Conservation (phyloP, 352 stramenopile genomes). For the Globisporangium solare region DNA sequence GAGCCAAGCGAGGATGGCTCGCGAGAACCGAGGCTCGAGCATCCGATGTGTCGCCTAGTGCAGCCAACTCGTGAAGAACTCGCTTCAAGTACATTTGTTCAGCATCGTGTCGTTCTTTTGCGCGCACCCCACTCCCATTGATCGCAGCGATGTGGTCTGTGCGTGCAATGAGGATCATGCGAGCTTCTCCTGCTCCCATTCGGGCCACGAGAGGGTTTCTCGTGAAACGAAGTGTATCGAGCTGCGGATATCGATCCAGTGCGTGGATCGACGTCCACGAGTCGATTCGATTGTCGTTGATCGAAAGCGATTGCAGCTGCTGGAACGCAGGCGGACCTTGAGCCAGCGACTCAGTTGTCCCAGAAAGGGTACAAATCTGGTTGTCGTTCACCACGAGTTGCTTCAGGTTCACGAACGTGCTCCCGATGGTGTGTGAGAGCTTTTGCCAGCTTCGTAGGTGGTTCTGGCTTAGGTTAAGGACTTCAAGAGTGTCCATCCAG, state of each 20-base stretch:
- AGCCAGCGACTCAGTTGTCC: not conserved
- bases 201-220: constrained; percentile 59
- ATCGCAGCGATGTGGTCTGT: constrained; percentile 42
- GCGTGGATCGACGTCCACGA: constrained; percentile 75
- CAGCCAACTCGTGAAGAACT: constrained; percentile 64
- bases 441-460: constrained; percentile 38
- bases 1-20: constrained; percentile 40
- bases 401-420: constrained; percentile 33
- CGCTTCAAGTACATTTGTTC: constrained; percentile 84
- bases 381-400: constrained; percentile 70
- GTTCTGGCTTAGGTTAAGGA: constrained; percentile 71
- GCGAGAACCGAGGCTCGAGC: constrained; percentile 29
- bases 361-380: constrained; percentile 39
- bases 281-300: constrained; percentile 63
- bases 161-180: constrained; percentile 69
- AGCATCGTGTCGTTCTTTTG: constrained; percentile 63
- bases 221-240: constrained; percentile 65
- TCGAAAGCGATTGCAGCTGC: constrained; percentile 45
- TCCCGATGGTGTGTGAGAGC: constrained; percentile 34
- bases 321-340: constrained; percentile 23
- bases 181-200: constrained; percentile 60
- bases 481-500: constrained; percentile 31
- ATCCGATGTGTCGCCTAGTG: constrained; percentile 18
- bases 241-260: constrained; percentile 47
- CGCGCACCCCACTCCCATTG: constrained; percentile 57